These are phyloP conservation scores for Tricholoma terreum DNA, from an alignment of 768 basidiomycete species.

Conservation along the genomic window DNA sequence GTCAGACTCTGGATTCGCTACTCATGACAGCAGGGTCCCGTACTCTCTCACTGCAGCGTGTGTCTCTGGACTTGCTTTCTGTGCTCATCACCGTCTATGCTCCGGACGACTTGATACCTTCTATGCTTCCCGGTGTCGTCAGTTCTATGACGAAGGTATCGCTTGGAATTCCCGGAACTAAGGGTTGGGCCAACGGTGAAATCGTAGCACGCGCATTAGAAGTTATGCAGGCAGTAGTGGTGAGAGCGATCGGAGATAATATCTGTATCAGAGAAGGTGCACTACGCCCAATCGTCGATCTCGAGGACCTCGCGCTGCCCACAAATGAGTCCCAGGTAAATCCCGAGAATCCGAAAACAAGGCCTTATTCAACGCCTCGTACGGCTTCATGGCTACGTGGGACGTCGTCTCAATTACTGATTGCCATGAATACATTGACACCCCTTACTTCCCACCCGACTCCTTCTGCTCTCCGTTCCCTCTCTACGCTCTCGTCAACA, in stretches of 20 bases:
- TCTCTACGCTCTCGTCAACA: conserved; percentile 52
- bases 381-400: conserved; percentile 78
- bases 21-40: conserved; percentile 55
- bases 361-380: conserved; percentile 51
- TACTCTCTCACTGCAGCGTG: conserved; percentile 57
- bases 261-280: conserved; percentile 63
- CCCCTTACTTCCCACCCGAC: conserved; percentile 72
- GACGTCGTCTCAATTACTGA: conserved; percentile 78
- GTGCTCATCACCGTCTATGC: conserved; percentile 57
- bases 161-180: conserved; percentile 48
- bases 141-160: conserved; percentile 74
- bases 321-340: conserved; percentile 17
- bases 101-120: conserved; percentile 51
- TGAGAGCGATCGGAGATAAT: conserved; percentile 63
- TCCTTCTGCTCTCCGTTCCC: conserved; percentile 55
- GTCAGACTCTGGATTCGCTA: conserved; percentile 78
- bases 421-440: conserved; percentile 75
- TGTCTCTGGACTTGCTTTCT: conserved; percentile 57
- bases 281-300: conserved; percentile 47
- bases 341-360: conserved; percentile 18
- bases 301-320: conserved; percentile 59
- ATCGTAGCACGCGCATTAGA: conserved; percentile 55
- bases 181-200: conserved; percentile 74
- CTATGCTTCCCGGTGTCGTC: conserved; percentile 81
- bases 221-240: conserved; percentile 52